Conservation (phyloP, 345 rosid species). For the Citrus cavaleriei region DNA sequence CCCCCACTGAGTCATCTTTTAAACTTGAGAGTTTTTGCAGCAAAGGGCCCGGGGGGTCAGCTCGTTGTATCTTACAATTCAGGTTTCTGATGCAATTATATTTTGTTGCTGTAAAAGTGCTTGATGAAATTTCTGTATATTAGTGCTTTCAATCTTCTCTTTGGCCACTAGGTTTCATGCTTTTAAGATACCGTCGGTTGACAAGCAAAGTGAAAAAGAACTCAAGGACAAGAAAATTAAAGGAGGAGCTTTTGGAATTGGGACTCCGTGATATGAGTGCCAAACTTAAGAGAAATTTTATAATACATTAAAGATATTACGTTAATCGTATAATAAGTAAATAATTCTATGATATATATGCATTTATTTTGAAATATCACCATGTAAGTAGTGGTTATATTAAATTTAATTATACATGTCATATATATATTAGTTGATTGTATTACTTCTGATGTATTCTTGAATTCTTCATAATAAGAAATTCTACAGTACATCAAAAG, state of each 20-base stretch:
- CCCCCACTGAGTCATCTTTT: background rate
- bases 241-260: constrained; percentile 4
- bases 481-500: too few relatives aligned
- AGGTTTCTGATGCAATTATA: constrained; percentile 7
- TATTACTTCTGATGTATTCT: too few relatives aligned
- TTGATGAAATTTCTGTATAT: background rate
- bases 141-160: background rate
- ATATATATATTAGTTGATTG: too few relatives aligned
- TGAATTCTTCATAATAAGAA: too few relatives aligned
- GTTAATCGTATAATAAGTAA: too few relatives aligned
- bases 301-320: too few relatives aligned
- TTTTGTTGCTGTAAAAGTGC: background rate
- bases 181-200: background rate
- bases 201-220: background rate
- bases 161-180: background rate
- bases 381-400: too few relatives aligned
- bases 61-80: background rate
- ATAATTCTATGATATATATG: too few relatives aligned
- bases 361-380: too few relatives aligned
- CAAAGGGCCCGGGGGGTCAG: background rate
- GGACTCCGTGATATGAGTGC: background rate
- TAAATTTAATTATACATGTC: too few relatives aligned
- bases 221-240: constrained; percentile 1
- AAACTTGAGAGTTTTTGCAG: background rate
- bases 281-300: too few relatives aligned